A percentile compares a stretch with the other conserved stretches of the same genome.
These are phyloP conservation scores for Trichothecium roseum DNA, from an alignment of 2,329 filamentous ascomycete species.

Conservation along the genomic window DNA sequence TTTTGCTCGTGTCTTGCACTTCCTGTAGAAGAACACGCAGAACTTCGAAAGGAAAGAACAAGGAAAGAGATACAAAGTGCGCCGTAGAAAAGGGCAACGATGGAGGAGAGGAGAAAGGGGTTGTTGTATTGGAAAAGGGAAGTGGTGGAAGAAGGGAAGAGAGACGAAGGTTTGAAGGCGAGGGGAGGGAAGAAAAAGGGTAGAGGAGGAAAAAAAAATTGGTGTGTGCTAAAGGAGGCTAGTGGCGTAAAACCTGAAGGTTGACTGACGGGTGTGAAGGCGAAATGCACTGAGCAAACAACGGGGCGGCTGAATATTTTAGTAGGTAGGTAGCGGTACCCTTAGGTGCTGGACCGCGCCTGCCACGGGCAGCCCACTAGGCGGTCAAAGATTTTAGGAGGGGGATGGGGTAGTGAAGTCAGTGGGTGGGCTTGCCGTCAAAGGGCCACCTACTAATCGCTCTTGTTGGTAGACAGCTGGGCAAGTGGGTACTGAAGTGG, in stretches of 20 bases:
- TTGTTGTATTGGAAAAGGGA: constrained; percentile 18
- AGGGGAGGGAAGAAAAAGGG: constrained; percentile 4
- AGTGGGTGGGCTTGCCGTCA: no score
- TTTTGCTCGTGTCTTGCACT: constrained; percentile 15
- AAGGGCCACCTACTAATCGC: no score
- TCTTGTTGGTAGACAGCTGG: no score
- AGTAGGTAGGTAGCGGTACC: no score
- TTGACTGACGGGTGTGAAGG: neutral
- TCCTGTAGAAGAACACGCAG: constrained; percentile 31
- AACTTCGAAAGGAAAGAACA: constrained; percentile 33
- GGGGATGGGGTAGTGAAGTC: no score
- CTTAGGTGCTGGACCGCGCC: no score
- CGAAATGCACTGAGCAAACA: no score
- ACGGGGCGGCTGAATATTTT: no score
- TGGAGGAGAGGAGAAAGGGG: constrained; percentile 18
- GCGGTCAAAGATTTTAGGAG: no score
- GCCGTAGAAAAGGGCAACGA: constrained; percentile 16
- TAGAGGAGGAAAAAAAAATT: constrained; percentile 8
- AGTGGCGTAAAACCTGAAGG: constrained; percentile 4
- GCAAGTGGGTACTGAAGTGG: no score
- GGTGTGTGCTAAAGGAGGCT: constrained; percentile 4
- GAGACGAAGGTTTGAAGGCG: constrained; percentile 11
- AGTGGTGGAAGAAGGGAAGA: constrained; percentile 23
- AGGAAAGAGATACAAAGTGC: constrained; percentile 25
- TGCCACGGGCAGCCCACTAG: no score